Base-by-base conservation (phyloP, 2,329 filamentous ascomycete species). In the Trichoderma koningii region DNA sequence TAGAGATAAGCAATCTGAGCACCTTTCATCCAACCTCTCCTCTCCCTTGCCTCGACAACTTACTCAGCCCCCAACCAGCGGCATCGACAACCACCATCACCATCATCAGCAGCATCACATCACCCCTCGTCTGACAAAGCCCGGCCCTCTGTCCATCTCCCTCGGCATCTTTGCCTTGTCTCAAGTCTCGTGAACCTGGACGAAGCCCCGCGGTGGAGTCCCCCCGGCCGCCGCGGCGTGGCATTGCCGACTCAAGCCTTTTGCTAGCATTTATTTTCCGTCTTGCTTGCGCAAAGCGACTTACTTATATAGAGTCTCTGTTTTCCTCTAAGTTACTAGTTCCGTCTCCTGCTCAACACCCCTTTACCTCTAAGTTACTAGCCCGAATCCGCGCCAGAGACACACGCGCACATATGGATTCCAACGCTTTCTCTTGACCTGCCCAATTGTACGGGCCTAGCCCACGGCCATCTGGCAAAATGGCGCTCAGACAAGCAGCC, bases 291-390 rank as follows among this genome's bases (percentile, higher is more conserved):
- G 50, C 28, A 62, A 56, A 56, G 51, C 61, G 52, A 48, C 51
- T 50, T 61, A 60, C 30, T 53, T 55, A 61, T 65, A 61, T 66
- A 55, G 51, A 64, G 64, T 56, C 59, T 55, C 56, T 66, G 57
- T 61, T 63, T 66, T 44, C 65, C 65, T 66, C 65, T 66, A 66
- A 66, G 65, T 66, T 66, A 66, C 65, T 66, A 66, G 65, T 66
- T 64, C 61, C 50, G 19, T 26, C 55, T 26, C 60, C 55, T 64
- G 47, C 55, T 64, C 55, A 64, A 55, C 51, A 34, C 65, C 50
- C 55, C 61, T 64, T 66, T 66, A 64, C 65, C 65, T 66, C 65
- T 66, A 66, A 66, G 65, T 64, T 66, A 66, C 65, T 66, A 66
- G 65, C 61, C 61, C 64, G 57, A 41, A 42, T 52, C 65, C 61